Evolutionary conservation across 73 alveolate species (phyloP).

Genomic region (Tetrahymena malaccensis): DNA sequence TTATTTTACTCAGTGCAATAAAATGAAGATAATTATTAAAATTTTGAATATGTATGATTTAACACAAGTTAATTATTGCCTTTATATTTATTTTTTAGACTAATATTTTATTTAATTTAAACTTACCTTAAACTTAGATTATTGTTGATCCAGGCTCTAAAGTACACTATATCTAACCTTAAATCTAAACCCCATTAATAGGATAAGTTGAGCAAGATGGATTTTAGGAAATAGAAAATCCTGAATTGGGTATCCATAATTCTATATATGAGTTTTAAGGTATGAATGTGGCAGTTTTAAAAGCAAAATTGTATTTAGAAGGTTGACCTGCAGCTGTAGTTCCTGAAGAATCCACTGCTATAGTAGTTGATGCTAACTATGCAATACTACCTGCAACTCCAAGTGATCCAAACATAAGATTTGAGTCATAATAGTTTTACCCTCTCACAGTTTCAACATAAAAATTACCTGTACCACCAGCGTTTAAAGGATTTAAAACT

Average conservation of each 20-base stretch:
- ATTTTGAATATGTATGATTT: too few relatives aligned
- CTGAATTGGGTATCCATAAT: conserved; percentile 19
- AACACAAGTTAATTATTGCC: too few relatives aligned
- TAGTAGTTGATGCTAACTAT: conserved; percentile 1
- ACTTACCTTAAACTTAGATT: not conserved
- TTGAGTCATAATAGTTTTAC: conserved; percentile 24
- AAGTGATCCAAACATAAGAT: conserved; percentile 13
- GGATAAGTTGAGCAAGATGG: conserved; percentile 33
- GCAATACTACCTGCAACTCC: conserved; percentile 27
- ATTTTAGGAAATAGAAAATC: conserved; percentile 4
- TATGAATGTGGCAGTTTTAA: conserved; percentile 20
- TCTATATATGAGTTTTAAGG: conserved; percentile 17
- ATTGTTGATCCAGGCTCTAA: not conserved
- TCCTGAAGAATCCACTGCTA: conserved; percentile 12
- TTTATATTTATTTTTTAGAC: too few relatives aligned
- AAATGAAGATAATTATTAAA: too few relatives aligned
- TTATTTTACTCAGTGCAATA: too few relatives aligned
- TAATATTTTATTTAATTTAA: too few relatives aligned
- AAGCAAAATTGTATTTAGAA: conserved; percentile 28
- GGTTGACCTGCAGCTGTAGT: conserved; percentile 21
- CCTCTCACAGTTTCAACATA: conserved; percentile 19
- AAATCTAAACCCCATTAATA: conserved; percentile 14
- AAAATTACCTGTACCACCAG: conserved; percentile 45
- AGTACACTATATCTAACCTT: conserved; percentile 2
- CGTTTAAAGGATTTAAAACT: conserved; percentile 16